phyloP scores from a whole-genome alignment of 2,329 filamentous ascomycete genomes.

The Amphichorda felina region DNA sequence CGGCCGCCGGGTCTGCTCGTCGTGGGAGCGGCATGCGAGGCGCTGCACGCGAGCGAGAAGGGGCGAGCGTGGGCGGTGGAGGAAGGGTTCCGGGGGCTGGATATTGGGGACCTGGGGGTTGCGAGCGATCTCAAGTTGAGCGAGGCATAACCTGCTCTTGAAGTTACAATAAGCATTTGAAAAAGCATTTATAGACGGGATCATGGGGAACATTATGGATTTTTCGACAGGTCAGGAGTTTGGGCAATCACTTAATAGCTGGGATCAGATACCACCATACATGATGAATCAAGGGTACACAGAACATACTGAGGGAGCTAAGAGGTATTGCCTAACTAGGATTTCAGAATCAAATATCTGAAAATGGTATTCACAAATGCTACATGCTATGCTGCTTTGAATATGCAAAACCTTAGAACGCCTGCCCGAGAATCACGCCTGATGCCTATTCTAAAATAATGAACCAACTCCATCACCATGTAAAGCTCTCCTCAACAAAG shows the following conservation, averaged over 20 bases:
- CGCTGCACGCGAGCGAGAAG: constrained; percentile 47
- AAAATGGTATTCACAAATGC: too few species aligned
- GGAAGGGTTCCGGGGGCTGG: constrained; percentile 71
- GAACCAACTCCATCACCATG: constrained; percentile 36
- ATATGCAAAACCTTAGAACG: not conserved
- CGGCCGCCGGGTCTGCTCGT: constrained; percentile 82
- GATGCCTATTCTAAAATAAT: too few species aligned
- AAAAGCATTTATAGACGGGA: not conserved
- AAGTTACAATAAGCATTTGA: too few species aligned
- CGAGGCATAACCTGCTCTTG: too few species aligned
- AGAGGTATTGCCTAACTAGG: too few species aligned
- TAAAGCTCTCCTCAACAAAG: constrained; percentile 70
- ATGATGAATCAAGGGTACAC: not conserved
- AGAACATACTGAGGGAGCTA: not conserved
- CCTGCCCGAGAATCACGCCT: not conserved
- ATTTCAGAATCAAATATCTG: too few species aligned
- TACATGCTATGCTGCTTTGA: constrained; percentile 1
- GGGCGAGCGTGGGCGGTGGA: constrained; percentile 70
- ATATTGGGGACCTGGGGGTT: constrained; percentile 26
- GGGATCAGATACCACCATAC: not conserved
- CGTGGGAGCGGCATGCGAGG: constrained; percentile 73
- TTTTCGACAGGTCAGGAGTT: too few species aligned
- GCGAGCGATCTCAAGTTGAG: too few species aligned
- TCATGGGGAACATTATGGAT: not conserved
- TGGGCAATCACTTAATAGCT: not conserved